Conservation (phyloP, 2,329 filamentous ascomycete species). For the Furcasterigmium sp. region DNA sequence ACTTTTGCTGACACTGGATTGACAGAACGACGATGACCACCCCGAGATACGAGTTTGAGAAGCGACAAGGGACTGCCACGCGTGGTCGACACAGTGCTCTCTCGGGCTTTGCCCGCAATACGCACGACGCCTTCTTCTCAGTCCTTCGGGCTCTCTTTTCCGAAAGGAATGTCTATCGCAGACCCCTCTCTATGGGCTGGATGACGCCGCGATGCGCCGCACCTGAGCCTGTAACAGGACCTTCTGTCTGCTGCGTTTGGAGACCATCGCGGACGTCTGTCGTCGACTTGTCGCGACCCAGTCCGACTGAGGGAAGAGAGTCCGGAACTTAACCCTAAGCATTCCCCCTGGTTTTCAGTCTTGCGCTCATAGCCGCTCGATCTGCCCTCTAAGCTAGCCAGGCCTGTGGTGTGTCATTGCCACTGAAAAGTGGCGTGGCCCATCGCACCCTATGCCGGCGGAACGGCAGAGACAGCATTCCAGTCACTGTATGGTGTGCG, state of each 20-base stretch:
- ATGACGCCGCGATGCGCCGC: constrained; percentile 45
- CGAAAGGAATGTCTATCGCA: constrained; percentile 56
- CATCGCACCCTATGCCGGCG: constrained; percentile 27
- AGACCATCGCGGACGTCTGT: constrained; percentile 28
- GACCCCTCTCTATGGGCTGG: constrained; percentile 33
- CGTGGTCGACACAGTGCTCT: constrained; percentile 26
- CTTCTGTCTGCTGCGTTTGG: constrained; percentile 42
- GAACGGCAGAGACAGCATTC: constrained; percentile 48
- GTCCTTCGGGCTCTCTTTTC: constrained; percentile 73
- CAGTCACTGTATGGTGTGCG: constrained; percentile 51
- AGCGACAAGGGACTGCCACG: constrained; percentile 10
- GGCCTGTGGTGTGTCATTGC: constrained; percentile 25
- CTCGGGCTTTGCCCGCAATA: constrained; percentile 34
- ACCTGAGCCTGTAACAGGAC: constrained; percentile 57
- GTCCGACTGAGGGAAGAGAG: constrained; percentile 53
- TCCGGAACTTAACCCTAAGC: constrained; percentile 98
- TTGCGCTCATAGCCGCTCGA: constrained; percentile 69
- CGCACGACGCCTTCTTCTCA: constrained; percentile 74
- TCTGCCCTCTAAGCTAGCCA: constrained; percentile 56
- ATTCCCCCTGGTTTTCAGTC: constrained; percentile 62
- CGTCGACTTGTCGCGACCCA: constrained; percentile 34
- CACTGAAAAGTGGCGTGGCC: constrained; percentile 46
- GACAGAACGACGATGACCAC: not conserved
- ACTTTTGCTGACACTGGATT: not conserved
- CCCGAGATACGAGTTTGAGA: constrained; percentile 26